Percentiles rank a stretch among this genome's conserved stretches.
Conservation (phyloP, 495 filamentous ascomycete genomes). For the Aspergillus carlsbadensis region DNA sequence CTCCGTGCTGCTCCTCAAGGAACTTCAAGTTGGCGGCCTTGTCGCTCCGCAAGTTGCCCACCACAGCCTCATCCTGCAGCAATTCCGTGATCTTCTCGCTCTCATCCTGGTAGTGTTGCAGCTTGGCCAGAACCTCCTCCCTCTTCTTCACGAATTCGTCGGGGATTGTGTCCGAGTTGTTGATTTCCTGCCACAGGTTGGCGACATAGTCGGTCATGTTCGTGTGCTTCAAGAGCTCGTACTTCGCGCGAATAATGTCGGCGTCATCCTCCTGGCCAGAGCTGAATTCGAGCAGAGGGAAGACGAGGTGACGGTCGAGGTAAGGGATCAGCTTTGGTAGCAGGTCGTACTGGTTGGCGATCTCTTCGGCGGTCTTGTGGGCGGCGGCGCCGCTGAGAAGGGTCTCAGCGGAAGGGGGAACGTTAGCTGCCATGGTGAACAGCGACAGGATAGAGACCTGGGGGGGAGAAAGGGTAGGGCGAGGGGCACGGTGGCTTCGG, state of each 20-base stretch:
- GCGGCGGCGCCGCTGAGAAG: conserved; percentile 54
- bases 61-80: conserved; percentile 80
- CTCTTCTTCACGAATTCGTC: conserved; percentile 83
- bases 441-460: conserved; percentile 18
- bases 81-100: conserved; percentile 82
- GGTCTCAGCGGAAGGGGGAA: conserved; percentile 50
- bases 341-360: conserved; percentile 71
- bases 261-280: conserved; percentile 56
- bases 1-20: conserved; percentile 89
- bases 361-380: conserved; percentile 52
- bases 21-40: conserved; percentile 97
- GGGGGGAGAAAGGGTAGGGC: conserved; percentile 17
- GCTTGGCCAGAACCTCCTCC: conserved; percentile 78
- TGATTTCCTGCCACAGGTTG: conserved; percentile 79
- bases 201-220: conserved; percentile 99
- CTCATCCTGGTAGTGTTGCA: conserved; percentile 79
- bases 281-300: conserved; percentile 88
- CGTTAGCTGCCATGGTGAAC: conserved; percentile 65
- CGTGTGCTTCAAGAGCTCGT: conserved; percentile 87
- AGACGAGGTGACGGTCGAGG: conserved; percentile 94
- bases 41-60: conserved; percentile 84
- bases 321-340: conserved; percentile 85
- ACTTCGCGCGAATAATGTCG: conserved; percentile 79
- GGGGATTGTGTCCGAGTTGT: conserved; percentile 73
- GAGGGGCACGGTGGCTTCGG: conserved; percentile 13